Base-by-base conservation (phyloP, 768 basidiomycete species). In the Calocybe indica region DNA sequence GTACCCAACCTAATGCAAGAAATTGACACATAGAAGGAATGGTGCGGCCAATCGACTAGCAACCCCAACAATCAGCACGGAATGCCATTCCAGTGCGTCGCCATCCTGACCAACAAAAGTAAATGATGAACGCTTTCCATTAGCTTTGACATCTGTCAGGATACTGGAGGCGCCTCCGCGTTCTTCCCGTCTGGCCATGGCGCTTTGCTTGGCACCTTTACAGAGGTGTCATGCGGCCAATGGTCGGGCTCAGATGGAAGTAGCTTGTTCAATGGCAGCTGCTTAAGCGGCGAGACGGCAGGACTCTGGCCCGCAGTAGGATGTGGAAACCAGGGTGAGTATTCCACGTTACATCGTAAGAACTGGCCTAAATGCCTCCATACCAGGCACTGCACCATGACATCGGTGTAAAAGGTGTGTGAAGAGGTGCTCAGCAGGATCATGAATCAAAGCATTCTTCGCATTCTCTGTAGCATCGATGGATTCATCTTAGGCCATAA, bases 121-220 rank as follows among this genome's bases (percentile, higher is more conserved):
- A 29, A 7, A 48, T 35, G 15, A 29, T 12, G 14, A 45, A 45
- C 10, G 31, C 37, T 14, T 47, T 36, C 10, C 1, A 13, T 2
- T 42, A 82, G 80, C 59, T 83, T 82, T 56, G 80, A 82, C 58
- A 72, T 83, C 37, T 83, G 80, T 56, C 62, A 73, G 42, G 81
- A 82, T 50, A 79, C 77, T 7, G 78, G 80, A 40, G 78, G 74
- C 7, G 48, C 74, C 10, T 50, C 34, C 2, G 68, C 67, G 6
- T 82, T 82, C 68, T 83, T 82, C 74, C 78, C 79, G 1, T 69
- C 68, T 0, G 76, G 74, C 0, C 79, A 75, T 55, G 75, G 74
- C 11, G 79, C 80, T 13, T 58, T 81, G 51, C 69, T 71, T 7
- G 80, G 79, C 10, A 69, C 67, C 2, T 83, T 70, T 59, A 65